These are phyloP conservation scores for Sarocladium brachiariae DNA, from an alignment of 2,329 filamentous ascomycete species.

Conservation along the genomic window DNA sequence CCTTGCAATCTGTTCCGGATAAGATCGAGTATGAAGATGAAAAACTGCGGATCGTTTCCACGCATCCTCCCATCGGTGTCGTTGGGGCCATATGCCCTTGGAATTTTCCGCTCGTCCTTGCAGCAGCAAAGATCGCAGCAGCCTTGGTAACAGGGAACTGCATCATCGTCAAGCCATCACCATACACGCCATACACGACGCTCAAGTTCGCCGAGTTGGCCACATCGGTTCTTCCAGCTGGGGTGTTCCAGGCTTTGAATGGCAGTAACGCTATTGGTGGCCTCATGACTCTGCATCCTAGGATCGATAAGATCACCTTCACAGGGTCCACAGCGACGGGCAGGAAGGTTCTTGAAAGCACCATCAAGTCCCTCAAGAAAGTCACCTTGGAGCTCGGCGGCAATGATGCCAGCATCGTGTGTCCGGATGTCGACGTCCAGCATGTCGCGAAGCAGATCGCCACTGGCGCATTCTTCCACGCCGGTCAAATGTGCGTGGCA, in stretches of 20 bases:
- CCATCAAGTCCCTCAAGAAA: constrained; percentile 50
- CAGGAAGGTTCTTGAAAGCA: constrained; percentile 52
- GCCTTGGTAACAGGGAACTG: constrained; percentile 49
- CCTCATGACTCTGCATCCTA: constrained; percentile 49
- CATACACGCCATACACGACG: constrained; percentile 49
- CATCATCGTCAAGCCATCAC: constrained; percentile 50
- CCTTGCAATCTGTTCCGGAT: background rate
- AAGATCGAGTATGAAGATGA: background rate
- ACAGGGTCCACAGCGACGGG: constrained; percentile 55
- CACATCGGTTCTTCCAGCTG: constrained; percentile 50
- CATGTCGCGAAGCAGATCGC: constrained; percentile 1
- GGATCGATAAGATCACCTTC: constrained; percentile 56
- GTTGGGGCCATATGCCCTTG: constrained; percentile 44
- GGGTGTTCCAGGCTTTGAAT: constrained; percentile 54
- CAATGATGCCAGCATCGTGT: constrained; percentile 8
- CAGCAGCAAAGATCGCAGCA: constrained; percentile 46
- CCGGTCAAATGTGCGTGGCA: constrained; percentile 32
- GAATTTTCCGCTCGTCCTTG: constrained; percentile 50
- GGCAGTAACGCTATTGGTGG: constrained; percentile 55
- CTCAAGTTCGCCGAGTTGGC: constrained; percentile 54
- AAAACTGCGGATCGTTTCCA: background rate
- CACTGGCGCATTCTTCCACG: constrained; percentile 53
- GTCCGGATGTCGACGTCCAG: constrained; percentile 37
- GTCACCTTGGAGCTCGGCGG: constrained; percentile 49
- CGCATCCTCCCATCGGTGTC: constrained; percentile 31